Evolutionary conservation across 2,329 filamentous ascomycete species (phyloP), one percentile per base, ranked within the genome.

Genomic region (Alternaria tenuissima): DNA sequence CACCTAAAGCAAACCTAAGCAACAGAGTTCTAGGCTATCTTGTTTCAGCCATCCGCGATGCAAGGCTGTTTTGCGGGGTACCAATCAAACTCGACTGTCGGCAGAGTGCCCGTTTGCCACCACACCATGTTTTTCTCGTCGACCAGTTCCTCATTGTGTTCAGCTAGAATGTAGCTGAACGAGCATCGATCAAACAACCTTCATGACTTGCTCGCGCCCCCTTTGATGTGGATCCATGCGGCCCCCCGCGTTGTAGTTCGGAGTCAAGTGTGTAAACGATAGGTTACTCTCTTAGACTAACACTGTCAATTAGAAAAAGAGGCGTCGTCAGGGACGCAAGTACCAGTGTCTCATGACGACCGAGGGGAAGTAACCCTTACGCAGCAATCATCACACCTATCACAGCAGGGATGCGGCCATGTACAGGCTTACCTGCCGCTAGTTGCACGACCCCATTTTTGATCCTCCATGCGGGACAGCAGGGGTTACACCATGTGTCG

Each of bases 401-500:
- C 48, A 48, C 30, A 32, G 38, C 54, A 62, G 53, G 65, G 59
- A 44, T 59, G 52, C 55, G 61, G 56, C 20, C 28, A 42, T 60
- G 59, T 55, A 64, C 49, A 61, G 57, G 48, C 52, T 52, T 42
- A 55, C 51, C 57, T 63, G 63, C 56, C 54, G 36, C 56, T 56
- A 63, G 54, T 56, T 60, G 56, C 56, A 59, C 59, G 56, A 60
- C 58, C 65, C 64, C 46, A 62, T 62, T 61, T 42, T 41, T 57
- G 62, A 67, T 67, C 52, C 55, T 63, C 64, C 58, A 59, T 59
- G 57, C 58, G 41, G 63, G 57, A 63, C 43, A 65, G 46, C 64
- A 61, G 55, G 62, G 62, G 52, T 47, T 55, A 20, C 52, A 59
- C 55, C 55, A 44, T 60, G 56, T 59, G 52, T 42, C 34, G 43